Evolutionary conservation across 2,329 filamentous ascomycete species (phyloP).

Genomic region (Trichoderma sp.): DNA sequence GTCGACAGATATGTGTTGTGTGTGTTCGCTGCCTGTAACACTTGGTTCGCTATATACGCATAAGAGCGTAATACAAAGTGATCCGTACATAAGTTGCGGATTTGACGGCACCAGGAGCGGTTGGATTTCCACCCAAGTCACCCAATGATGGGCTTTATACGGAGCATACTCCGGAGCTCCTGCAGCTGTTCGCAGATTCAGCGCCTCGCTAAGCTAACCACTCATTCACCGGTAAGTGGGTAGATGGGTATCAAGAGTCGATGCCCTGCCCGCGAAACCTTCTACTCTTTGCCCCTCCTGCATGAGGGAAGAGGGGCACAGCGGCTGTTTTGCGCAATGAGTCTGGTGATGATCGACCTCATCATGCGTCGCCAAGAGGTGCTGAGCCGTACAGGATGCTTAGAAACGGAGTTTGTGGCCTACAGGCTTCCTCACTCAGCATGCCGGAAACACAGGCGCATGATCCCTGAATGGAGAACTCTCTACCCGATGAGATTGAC

Average conservation of each 20-base stretch:
- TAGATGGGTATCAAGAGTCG: background rate
- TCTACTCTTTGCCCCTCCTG: slow-evolving; percentile 2
- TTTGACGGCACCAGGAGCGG: background rate
- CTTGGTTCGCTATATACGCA: background rate
- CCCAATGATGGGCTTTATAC: background rate
- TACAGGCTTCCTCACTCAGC: background rate
- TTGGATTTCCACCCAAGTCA: background rate
- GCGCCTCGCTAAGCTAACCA: slow-evolving; percentile 11
- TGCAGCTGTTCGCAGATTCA: slow-evolving; percentile 17
- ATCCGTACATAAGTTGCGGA: background rate
- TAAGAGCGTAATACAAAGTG: background rate
- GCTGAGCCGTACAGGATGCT: slow-evolving; percentile 7
- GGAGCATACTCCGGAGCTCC: background rate
- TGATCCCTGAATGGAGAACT: slow-evolving; percentile 10
- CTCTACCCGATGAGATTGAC: slow-evolving; percentile 17
- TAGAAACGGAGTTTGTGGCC: background rate
- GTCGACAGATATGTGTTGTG: background rate
- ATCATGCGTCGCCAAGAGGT: slow-evolving; percentile 19
- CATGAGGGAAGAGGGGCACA: slow-evolving; percentile 8
- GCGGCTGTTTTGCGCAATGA: background rate
- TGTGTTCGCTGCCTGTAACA: background rate
- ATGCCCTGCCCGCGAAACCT: background rate
- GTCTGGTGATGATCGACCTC: slow-evolving; percentile 23
- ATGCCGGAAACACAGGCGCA: slow-evolving; percentile 10
- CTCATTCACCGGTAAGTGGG: background rate